Base-by-base conservation (phyloP, 1,139 yeast species). In the Citeromyces hawaiiensis region DNA sequence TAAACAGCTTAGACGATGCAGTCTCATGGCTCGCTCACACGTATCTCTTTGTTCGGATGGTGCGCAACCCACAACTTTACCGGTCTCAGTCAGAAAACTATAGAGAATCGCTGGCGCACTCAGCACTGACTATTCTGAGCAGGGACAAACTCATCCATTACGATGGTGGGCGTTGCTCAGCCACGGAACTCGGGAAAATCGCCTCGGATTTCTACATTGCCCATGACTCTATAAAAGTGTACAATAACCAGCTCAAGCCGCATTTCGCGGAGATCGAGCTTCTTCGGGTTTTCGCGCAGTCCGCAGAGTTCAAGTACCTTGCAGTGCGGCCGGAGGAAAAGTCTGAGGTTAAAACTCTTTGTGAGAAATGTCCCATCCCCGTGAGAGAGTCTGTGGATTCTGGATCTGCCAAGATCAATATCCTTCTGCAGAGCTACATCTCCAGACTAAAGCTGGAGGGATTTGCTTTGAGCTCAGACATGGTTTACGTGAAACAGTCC, bases 401-500 rank as follows among this genome's bases (percentile, higher is more conserved):
- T 43, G 80, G 93, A 0, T 56, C 76, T 17, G 83, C 95, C 0
- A 93, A 93, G 54, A 73, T 85, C 27, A 86, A 81, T 48, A 75
- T 86, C 5, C 59, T 93, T 33, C 60, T 91, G 10, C 98, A 93
- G 53, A 74, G 95, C 0, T 87, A 83, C 51, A 81, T 93, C 14
- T 83, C 96, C 1, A 60, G 80, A 30, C 61, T 88, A 34, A 62
- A 67, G 9, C 63, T 93, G 13, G 94, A 83, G 2, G 98, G 97
- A 1, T 85, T 85, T 63, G 96, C 97, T 0, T 61, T 93, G 43
- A 76, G 82, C 68, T 78, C 96, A 0, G 99, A 93, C 61, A 87
- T 88, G 96, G 70, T 85, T 3, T 91, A 85, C 52, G 75, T 93
- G 35, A 83, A 93, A 0, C 98, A 91, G 55, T 85, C 94, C 32